Evolutionary conservation across 805 yeast genomes (phyloP), one percentile per base, ranked within the genome.

Genomic region (Candida qinlingensis): DNA sequence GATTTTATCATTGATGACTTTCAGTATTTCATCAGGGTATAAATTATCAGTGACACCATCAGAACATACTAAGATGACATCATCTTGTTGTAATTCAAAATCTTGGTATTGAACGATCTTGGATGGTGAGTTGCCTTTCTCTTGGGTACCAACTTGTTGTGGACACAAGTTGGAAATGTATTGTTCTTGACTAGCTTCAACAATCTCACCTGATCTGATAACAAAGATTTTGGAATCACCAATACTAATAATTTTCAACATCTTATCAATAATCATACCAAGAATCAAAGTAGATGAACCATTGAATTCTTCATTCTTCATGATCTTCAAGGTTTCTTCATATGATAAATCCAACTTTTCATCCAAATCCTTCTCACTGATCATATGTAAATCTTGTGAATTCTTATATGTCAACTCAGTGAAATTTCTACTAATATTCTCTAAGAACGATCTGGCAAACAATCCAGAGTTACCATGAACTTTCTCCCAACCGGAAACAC

Each of bases 11-110:
- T 69, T 68, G 19, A 76, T 57, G 33, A 64, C 62, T 33, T 71
- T 64, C 33, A 66, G 51, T 7, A 77, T 69, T 58, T 77, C 82
- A 62, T 72, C 71, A 27, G 71, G 72, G 55, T 73, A 77, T 38
- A 77, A 60, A 54, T 77, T 77, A 57, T 77, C 83, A 1, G 78
- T 69, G 8, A 77, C 69, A 1, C 83, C 83, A 57, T 77, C 83
- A 1, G 80, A 74, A 50, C 80, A 75, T 50, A 76, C 53, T 19
- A 77, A 58, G 1, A 77, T 57, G 9, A 76, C 54, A 53, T 77
- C 83, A 41, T 69, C 63, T 37, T 65, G 69, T 43, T 67, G 50
- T 10, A 77, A 51, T 41, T 69, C 64, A 36, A 73, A 58, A 9
- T 74, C 69, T 38, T 67, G 70, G 29, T 71, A 73, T 69, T 76